These are phyloP conservation scores for Colletotrichum magnum DNA, from an alignment of 2,329 filamentous ascomycete genomes.

Conservation along the genomic window DNA sequence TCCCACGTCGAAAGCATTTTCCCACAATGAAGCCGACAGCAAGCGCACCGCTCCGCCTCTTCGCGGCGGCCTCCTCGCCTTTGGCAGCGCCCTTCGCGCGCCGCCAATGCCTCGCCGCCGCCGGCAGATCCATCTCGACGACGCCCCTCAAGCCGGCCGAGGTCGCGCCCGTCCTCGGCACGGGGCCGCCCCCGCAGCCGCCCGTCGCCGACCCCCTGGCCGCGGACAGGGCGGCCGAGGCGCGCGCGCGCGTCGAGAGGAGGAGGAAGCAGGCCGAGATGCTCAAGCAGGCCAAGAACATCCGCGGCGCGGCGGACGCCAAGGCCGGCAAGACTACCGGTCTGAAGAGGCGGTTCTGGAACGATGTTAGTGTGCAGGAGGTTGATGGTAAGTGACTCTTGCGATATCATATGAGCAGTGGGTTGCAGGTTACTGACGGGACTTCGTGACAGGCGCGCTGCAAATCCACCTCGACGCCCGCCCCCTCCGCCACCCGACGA, in stretches of 20 bases:
- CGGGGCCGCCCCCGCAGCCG: constrained; percentile 71
- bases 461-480: constrained; percentile 83
- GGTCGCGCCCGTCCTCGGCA: constrained; percentile 67
- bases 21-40: constrained; percentile 57
- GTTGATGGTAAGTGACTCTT: constrained; percentile 67
- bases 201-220: constrained; percentile 60
- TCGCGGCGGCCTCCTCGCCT: constrained; percentile 42
- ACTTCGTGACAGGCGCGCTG: constrained; percentile 51
- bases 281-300: constrained; percentile 65
- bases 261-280: constrained; percentile 69
- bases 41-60: constrained; percentile 52
- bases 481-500: constrained; percentile 82
- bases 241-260: constrained; percentile 61
- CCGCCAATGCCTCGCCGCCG: constrained; percentile 49
- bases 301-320: constrained; percentile 52
- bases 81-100: constrained; percentile 45
- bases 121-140: constrained; percentile 48
- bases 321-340: constrained; percentile 58
- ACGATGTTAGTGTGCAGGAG: constrained; percentile 80
- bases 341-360: constrained; percentile 87
- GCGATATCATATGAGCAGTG: too few species aligned
- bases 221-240: constrained; percentile 47
- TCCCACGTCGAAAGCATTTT: constrained; percentile 10
- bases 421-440: constrained; percentile 1
- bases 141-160: constrained; percentile 54